Conservation (phyloP, 164 flowering plant genomes). For the grape (Vitis vinifera) region DNA sequence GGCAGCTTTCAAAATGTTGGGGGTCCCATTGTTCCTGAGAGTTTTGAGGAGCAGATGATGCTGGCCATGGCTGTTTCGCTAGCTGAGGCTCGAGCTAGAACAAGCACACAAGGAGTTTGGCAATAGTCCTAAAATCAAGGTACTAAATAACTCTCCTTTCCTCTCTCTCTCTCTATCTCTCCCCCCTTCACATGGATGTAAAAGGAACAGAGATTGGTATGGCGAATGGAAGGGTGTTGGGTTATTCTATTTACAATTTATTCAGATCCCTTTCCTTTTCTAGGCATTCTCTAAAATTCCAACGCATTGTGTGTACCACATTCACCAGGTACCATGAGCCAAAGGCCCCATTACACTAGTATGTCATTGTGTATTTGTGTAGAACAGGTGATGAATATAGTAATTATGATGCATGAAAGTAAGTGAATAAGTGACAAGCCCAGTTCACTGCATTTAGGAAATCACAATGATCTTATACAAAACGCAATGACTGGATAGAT, state of each 20-base stretch:
- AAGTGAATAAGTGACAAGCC: no score
- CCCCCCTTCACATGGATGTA: slow-evolving; percentile 6
- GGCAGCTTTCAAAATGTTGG: slow-evolving; percentile 30
- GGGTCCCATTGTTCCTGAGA: slow-evolving; percentile 67
- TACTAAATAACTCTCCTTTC: background rate
- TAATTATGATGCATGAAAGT: no score
- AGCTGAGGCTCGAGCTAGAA: slow-evolving; percentile 72
- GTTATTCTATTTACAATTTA: background rate
- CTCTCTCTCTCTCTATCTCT: background rate
- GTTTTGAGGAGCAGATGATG: slow-evolving; percentile 97
- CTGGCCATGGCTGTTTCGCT: slow-evolving; percentile 93
- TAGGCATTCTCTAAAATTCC: no score
- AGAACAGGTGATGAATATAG: no score
- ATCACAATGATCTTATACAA: no score
- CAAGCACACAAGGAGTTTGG: slow-evolving; percentile 62
- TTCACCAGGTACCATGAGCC: no score
- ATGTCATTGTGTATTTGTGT: no score
- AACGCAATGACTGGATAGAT: no score
- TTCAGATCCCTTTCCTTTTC: no score
- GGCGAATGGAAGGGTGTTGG: slow-evolving; percentile 14
- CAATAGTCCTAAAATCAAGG: slow-evolving; percentile 28
- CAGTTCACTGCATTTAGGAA: no score
- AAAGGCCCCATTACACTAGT: no score
- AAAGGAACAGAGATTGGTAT: slow-evolving; percentile 1
- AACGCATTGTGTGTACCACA: no score